phyloP scores from a whole-genome alignment of 106 monocot species.

The Triglochin maritima region DNA sequence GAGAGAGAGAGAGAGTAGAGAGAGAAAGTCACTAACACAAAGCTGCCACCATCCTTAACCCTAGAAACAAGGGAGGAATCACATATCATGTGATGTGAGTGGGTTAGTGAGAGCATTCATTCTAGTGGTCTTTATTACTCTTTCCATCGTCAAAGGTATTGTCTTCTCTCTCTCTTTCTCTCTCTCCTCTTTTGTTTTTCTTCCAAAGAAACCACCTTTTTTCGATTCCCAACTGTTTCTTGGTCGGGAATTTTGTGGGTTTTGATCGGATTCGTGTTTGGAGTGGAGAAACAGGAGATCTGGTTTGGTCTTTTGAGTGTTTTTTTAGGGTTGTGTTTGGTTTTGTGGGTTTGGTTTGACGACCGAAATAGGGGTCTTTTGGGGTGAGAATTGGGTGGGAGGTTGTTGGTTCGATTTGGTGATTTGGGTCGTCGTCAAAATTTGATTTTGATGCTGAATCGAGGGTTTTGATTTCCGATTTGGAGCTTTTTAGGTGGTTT shows the following conservation, averaged over 20 bases:
- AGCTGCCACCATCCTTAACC: background rate
- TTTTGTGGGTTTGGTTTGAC: background rate
- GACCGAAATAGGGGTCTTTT: background rate
- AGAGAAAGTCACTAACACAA: background rate
- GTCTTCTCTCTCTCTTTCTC: background rate
- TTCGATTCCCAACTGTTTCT: constrained; percentile 1
- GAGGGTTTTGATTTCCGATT: background rate
- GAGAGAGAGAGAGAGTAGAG: background rate
- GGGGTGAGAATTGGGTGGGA: background rate
- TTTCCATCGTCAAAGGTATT: no score
- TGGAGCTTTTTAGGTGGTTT: background rate
- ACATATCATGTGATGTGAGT: no score
- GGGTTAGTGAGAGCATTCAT: no score
- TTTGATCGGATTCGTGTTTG: background rate
- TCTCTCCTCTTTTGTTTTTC: background rate
- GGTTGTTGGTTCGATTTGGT: background rate
- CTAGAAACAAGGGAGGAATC: no score
- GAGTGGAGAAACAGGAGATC: no score
- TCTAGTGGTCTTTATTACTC: no score
- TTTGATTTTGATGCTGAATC: background rate
- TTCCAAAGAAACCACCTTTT: background rate
- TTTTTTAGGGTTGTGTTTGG: background rate
- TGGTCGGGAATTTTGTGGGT: background rate
- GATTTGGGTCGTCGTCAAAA: background rate
- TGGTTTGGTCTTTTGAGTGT: no score